Evolutionary conservation across 2,329 filamentous ascomycete species (phyloP), one percentile per base, ranked within the genome.

Genomic region (Monilinia laxa): DNA sequence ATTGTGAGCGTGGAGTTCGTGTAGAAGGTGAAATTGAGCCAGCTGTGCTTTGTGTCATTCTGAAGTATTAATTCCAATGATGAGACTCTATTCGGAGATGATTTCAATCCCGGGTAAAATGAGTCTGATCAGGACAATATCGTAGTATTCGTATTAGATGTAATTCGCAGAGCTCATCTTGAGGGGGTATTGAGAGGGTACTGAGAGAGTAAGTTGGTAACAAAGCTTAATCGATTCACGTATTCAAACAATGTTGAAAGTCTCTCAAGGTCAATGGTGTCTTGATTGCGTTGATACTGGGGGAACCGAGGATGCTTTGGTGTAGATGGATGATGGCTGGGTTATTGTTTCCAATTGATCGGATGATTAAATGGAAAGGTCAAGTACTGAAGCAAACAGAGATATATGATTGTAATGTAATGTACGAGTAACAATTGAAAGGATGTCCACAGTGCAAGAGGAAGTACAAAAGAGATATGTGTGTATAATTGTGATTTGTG

Each of bases 11-110:
- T 59, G 76, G 73, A 68, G 67, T 77, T 69, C 66, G 73, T 40
- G 77, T 75, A 73, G 74, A 76, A 28, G 79, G 78, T 52, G 78
- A 78, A 53, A 76, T 68, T 16, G 77, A 77, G 62, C 75, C 76
- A 70, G 77, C 75, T 65, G 67, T 68, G 67, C 58, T 71, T 60
- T 70, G 69, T 67, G 69, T 70, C 74, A 76, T 76, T 56, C 56
- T 70, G 59, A 53, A 35, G 56, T 63, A 57, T 56, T 28, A 31
- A 31, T 31, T 47, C 42, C 10, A 35, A 6, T 20, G 20, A 16
- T 25, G 23, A 25, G 51, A 42, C 25, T 40, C 31, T 55, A 12
- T 16, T 53, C 18, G 35, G 49, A 23, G 23, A 47, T 25, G 35
- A 51, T 51, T 31, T 51, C 60, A 35, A 65, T 58, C 7, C 16